Evolutionary conservation across 1,284 basidiomycete genomes (phyloP), one percentile per base, ranked within the genome.

Genomic region (Fomitopsis palustris): DNA sequence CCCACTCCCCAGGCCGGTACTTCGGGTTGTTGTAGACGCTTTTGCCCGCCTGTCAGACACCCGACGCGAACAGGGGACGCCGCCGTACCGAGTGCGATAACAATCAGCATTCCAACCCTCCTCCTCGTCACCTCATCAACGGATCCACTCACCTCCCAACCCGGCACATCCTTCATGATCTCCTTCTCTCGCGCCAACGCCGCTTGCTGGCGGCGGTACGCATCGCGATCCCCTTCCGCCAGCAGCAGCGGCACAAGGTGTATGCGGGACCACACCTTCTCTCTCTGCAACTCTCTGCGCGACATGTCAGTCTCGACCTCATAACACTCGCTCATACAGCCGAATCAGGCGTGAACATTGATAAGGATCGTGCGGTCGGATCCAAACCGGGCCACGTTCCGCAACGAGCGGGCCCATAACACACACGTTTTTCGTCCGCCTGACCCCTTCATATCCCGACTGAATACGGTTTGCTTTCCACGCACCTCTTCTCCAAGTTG

Each of bases 211-310:
- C 95, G 84, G 66, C 95, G 84, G 81, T 92, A 96, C 54, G 84
- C 81, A 74, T 96, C 95, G 60, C 96, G 88, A 78, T 99, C 96
- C 16, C 90, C 88, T 75, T 99, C 96, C 53, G 96, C 96, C 65
- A 96, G 83, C 51, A 97, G 82, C 61, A 98, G 74, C 17, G 96
- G 96, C 43, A 96, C 91, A 51, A 98, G 84, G 79, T 99, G 87
- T 71, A 99, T 96, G 65, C 96, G 86, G 63, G 95, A 94, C 96
- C 96, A 98, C 47, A 88, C 86, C 75, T 92, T 90, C 79, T 99
- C 96, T 65, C 97, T 86, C 74, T 90, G 81, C 55, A 99, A 82
- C 79, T 99, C 96, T 75, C 96, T 98, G 74, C 56, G 62, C 65
- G 65, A 59, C 57, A 63, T 62, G 67, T 71, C 66, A 71, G 70